These are phyloP conservation scores for Colletotrichum siamense DNA, from an alignment of 2,329 filamentous ascomycete genomes.

Conservation along the genomic window DNA sequence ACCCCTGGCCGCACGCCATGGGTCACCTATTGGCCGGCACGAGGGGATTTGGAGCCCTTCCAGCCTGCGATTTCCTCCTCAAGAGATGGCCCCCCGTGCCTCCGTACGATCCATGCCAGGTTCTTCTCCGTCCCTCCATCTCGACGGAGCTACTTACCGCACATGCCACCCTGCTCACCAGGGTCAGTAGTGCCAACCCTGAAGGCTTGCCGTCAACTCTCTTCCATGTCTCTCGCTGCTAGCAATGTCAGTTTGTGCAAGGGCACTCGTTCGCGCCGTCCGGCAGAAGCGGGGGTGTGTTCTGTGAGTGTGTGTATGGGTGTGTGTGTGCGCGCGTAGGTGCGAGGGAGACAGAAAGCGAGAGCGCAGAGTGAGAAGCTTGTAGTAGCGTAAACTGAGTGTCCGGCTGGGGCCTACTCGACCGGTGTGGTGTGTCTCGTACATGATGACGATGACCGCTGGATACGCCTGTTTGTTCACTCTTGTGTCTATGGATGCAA, in stretches of 20 bases:
- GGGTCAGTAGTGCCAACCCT: conserved; percentile 19
- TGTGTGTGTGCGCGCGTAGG: neutral
- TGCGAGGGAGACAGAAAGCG: neutral
- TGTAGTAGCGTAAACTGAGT: neutral
- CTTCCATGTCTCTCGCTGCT: conserved; percentile 15
- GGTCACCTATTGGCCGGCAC: conserved; percentile 30
- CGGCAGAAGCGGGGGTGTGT: conserved; percentile 23
- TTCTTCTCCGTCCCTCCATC: conserved; percentile 36
- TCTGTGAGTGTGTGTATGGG: neutral
- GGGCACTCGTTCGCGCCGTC: conserved; percentile 13
- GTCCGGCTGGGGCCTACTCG: conserved; percentile 6
- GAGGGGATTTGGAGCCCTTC: conserved; percentile 15
- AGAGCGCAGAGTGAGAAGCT: neutral
- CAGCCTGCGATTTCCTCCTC: conserved; percentile 23
- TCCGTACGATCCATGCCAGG: conserved; percentile 29
- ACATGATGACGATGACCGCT: neutral
- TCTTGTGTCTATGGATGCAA: neutral
- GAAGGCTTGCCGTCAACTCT: conserved; percentile 21
- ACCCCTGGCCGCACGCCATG: conserved; percentile 17
- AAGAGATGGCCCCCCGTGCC: conserved; percentile 26
- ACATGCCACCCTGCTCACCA: conserved; percentile 18
- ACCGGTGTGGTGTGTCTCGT: neutral
- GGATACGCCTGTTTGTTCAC: neutral
- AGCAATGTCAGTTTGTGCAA: conserved; percentile 22
- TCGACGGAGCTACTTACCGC: conserved; percentile 29